Evolutionary conservation across 2,329 filamentous ascomycete species (phyloP), one percentile per base, ranked within the genome.

Genomic region (Ceratocystis alfenasii): DNA sequence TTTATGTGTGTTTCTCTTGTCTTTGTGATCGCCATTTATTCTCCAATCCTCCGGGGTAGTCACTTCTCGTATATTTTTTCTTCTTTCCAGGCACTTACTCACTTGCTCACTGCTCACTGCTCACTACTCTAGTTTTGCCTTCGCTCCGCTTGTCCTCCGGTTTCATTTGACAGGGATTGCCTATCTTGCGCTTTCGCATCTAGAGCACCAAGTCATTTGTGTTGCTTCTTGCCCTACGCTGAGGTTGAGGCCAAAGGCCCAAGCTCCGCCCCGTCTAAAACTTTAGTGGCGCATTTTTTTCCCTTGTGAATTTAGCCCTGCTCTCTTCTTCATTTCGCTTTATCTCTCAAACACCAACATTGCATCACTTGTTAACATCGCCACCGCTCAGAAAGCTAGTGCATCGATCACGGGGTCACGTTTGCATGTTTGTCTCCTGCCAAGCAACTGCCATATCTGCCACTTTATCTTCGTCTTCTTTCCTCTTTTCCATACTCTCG

Each of bases 241-340:
- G 25, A 30, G 25, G 25, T 59, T 36, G 28, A 30, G 53, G 53
- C 53, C 28, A 33, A 59, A 30, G 46, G 55, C 55, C 55, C 55
- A 59, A 59, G 55, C 55, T 59, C 55, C 28, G 30, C 55, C 55
- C 55, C 55, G 55, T 59, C 55, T 33, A 59, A 59, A 36, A 59
- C 55, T 59, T 36, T 36, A 33, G 55, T 59, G 55, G 55, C 55
- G 55, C 28, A 59, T 59, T 59, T 59, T 59, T 59, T 33, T 59
- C 17, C 55, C 55, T 33, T 33, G 25, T 36, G 15, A 59, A 30
- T n/a, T 36, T 30, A 17, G 7, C 17, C 30, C 25, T 59, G 25
- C 55, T 59, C 15, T 59, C 5, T n/a, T 59, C 3, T 59, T 33
- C 55, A 36, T 59, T 30, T 33, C 15, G 33, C 17, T 59, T 59